phyloP scores from a whole-genome alignment of 2,329 filamentous ascomycete genomes.

The Hypomyces rosellus region DNA sequence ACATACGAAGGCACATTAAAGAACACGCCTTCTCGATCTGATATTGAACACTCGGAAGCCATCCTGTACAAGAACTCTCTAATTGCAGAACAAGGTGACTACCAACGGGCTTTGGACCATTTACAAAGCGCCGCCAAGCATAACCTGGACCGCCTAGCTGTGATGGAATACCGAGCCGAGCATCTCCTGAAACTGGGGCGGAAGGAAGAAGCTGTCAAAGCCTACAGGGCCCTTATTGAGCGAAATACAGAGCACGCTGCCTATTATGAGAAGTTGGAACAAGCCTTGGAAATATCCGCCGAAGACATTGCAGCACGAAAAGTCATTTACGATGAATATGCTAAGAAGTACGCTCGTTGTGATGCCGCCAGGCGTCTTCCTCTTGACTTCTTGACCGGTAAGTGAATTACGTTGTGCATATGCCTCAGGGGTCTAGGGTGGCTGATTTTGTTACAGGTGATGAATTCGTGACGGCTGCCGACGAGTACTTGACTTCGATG shows the following conservation, averaged over 20 bases:
- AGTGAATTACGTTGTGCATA: conserved; percentile 14
- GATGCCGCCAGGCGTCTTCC: conserved; percentile 84
- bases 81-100: conserved; percentile 84
- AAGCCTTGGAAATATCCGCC: conserved; percentile 54
- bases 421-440: not conserved
- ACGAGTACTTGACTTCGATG: conserved; percentile 75
- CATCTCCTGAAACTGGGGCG: conserved; percentile 73
- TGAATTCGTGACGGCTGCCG: conserved; percentile 70
- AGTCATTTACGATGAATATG: conserved; percentile 70
- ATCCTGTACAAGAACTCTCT: conserved; percentile 91
- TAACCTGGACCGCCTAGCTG: conserved; percentile 75
- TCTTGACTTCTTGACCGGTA: conserved; percentile 77
- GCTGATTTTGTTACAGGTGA: conserved; percentile 50
- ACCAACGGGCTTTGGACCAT: conserved; percentile 77
- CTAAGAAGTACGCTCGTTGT: conserved; percentile 70
- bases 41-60: conserved; percentile 91
- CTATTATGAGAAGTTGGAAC: conserved; percentile 76
- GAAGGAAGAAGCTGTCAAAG: conserved; percentile 73
- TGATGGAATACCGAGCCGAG: conserved; percentile 78
- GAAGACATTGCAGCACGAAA: conserved; percentile 59
- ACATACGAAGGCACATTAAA: conserved; percentile 94
- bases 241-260: conserved; percentile 81
- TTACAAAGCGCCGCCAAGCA: conserved; percentile 70
- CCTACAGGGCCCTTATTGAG: conserved; percentile 74
- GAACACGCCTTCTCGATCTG: conserved; percentile 64